Evolutionary conservation across 352 stramenopile species (phyloP).

Genomic region (Globisporangium camurandrum): DNA sequence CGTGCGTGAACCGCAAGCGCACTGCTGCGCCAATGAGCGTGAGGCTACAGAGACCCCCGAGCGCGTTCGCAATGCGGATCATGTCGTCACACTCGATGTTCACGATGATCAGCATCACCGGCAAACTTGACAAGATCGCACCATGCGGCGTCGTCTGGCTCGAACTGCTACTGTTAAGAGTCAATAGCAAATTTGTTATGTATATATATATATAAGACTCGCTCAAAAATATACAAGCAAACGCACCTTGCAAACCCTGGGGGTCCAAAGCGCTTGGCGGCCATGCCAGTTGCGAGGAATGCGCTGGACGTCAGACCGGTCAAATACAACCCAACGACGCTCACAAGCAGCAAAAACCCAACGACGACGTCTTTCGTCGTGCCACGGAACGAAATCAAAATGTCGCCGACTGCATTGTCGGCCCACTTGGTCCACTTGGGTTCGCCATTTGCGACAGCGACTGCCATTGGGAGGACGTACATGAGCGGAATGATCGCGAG

Average conservation of each 20-base stretch:
- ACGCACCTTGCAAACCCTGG: conserved; percentile 34
- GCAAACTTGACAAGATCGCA: conserved; percentile 47
- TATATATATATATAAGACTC: not conserved
- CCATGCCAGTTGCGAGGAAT: conserved; percentile 51
- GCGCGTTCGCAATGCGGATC: conserved; percentile 43
- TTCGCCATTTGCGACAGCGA: conserved; percentile 25
- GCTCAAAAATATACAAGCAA: not conserved
- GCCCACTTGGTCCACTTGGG: conserved; percentile 40
- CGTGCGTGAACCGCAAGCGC: conserved; percentile 27
- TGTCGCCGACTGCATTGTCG: conserved; percentile 24
- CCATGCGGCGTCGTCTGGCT: conserved; percentile 19
- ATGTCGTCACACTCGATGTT: conserved; percentile 45
- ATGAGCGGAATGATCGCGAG: conserved; percentile 28
- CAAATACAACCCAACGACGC: conserved; percentile 38
- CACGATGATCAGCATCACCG: conserved; percentile 48
- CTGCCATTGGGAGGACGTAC: conserved; percentile 35
- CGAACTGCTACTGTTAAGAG: conserved; percentile 14
- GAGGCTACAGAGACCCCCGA: conserved; percentile 35
- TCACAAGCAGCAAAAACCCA: conserved; percentile 23
- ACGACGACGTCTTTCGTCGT: conserved; percentile 21
- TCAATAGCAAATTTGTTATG: not conserved
- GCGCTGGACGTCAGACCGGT: conserved; percentile 33
- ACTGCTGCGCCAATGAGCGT: conserved; percentile 31
- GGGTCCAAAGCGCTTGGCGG: conserved; percentile 36
- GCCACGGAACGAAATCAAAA: conserved; percentile 30